Evolutionary conservation across 176 grass and related monocot genomes (phyloP), one percentile per base, ranked within the genome.

Genomic region (Carex kokanica): DNA sequence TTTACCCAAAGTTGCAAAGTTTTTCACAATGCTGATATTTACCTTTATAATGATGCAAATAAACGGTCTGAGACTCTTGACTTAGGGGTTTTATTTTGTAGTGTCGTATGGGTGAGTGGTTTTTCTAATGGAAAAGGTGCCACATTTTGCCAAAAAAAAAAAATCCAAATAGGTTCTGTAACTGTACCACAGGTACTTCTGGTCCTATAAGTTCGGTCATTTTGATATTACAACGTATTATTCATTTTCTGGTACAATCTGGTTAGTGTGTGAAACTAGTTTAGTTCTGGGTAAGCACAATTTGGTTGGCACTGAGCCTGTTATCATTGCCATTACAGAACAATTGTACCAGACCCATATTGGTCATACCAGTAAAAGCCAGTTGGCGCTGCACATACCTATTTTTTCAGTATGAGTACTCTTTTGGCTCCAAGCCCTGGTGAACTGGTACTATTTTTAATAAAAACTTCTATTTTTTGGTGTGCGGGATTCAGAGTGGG

Each of bases 401-500:
- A 17, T 66, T 1, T 66, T 47, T 71, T 9, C 20, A 14, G 34
- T 47, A 24, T 1, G 2, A 23, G 17, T 23, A 47, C 68, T 47
- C 3, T 49, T 45, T 72, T 68, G 29, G 3, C 3, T 72, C n/a
- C 40, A 12, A 36, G 47, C 2, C 40, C 4, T 72, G 41, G 5
- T 72, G 16, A 47, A 3, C n/a, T 0, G 0, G 8, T 58, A 58
- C 49, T 75, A 56, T 38, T 70, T 81, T 73, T 20, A 69, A 11
- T n/a, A 64, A 69, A 49, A 55, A 12, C 49, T 79, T 13, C 55
- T n/a, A 7, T 41, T 78, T 21, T 47, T 58, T 3, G 2, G 12
- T 63, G 2, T 77, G n/a, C 14, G 25, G 61, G 29, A 43, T 54
- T 49, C 88, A 94, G 95, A 94, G 4, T 98, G 95, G 92, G 90